Evolutionary conservation across 2,329 filamentous ascomycete species (phyloP).

Genomic region (Fusarium cicatricum): DNA sequence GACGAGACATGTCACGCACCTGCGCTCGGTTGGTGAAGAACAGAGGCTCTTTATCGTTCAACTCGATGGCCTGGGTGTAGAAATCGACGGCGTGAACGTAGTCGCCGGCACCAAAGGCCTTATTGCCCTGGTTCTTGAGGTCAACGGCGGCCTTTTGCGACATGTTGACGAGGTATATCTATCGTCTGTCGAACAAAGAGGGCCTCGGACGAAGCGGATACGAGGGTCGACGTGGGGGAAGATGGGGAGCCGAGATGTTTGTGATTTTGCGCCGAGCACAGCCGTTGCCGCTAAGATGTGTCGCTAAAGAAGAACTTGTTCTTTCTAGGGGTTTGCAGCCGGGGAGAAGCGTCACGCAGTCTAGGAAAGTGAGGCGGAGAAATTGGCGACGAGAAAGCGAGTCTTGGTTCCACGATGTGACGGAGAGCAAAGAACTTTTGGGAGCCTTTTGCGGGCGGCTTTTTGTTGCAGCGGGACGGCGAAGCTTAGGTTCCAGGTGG

Average conservation of each 20-base stretch:
- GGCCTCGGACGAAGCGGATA: slow-evolving; percentile 9
- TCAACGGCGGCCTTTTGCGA: slow-evolving; percentile 76
- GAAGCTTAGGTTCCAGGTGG: slow-evolving; percentile 31
- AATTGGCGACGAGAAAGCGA: slow-evolving; percentile 12
- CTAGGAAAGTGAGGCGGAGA: slow-evolving; percentile 14
- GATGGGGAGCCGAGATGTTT: slow-evolving; percentile 23
- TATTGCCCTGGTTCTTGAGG: slow-evolving; percentile 94
- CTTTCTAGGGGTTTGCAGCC: background rate
- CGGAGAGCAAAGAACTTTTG: slow-evolving; percentile 39
- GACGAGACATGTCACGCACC: slow-evolving; percentile 60
- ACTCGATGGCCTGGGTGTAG: slow-evolving; percentile 87
- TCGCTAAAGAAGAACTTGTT: slow-evolving; percentile 18
- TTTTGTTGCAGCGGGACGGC: slow-evolving; percentile 35
- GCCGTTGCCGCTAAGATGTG: slow-evolving; percentile 9
- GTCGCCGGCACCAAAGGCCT: slow-evolving; percentile 87
- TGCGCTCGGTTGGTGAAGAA: slow-evolving; percentile 96
- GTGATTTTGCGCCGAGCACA: slow-evolving; percentile 38
- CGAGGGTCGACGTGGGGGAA: slow-evolving; percentile 23
- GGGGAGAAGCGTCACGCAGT: slow-evolving; percentile 15
- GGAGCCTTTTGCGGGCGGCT: slow-evolving; percentile 24
- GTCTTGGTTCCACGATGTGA: slow-evolving; percentile 35
- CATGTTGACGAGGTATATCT: slow-evolving; percentile 46
- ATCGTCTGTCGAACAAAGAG: slow-evolving; percentile 2
- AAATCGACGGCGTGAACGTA: slow-evolving; percentile 83
- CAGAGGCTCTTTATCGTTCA: slow-evolving; percentile 83